Evolutionary conservation across 768 basidiomycete genomes (phyloP), one percentile per base, ranked within the genome.

Genomic region (Sporobolomyces pararoseus): DNA sequence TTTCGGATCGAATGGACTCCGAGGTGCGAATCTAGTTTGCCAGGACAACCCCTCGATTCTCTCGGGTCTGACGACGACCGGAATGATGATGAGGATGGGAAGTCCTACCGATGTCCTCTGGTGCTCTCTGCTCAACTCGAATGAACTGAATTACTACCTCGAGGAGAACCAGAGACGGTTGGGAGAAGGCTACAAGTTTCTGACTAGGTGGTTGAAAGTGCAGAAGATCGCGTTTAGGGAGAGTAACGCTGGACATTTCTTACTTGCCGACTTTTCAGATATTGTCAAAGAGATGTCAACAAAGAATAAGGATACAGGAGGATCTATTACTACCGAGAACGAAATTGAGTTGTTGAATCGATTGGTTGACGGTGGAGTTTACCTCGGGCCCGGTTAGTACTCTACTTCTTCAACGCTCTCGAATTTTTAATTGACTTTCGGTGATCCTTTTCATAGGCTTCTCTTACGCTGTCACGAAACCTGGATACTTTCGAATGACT

Each of bases 1-100:
- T 29, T 72, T 72, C 35, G 71, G 71, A 23, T 35, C 62, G 21
- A 72, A 72, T 52, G 71, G 71, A 13, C 35, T 72, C 25, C 62
- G 71, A 5, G 65, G 47, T 7, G 70, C 65, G 9, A 37, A n/a
- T 23, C 61, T 66, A 39, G 65, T 66, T 16, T 23, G 34, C 7
- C 70, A 71, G 49, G 19, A 63, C 61, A 71, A 66, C 51, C 17
- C n/a, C 14, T 4, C 50, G 39, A 2, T 71, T 27, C 52, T 71
- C 29, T 13, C 16, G 0, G 60, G 60, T 5, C 27, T 71, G 3
- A n/a, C 52, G 17, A 17, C 53, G 14, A 65, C 34, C 0, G 69
- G 64, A 2, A 57, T 70, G 47, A 46, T 54, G n/a, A 57, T 66
- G 42, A n/a, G 65, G 17, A 71, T 71, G 14, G 65, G 70, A 9